These are phyloP conservation scores for Canna indica DNA, from an alignment of 176 grass and related monocot species.

Conservation along the genomic window DNA sequence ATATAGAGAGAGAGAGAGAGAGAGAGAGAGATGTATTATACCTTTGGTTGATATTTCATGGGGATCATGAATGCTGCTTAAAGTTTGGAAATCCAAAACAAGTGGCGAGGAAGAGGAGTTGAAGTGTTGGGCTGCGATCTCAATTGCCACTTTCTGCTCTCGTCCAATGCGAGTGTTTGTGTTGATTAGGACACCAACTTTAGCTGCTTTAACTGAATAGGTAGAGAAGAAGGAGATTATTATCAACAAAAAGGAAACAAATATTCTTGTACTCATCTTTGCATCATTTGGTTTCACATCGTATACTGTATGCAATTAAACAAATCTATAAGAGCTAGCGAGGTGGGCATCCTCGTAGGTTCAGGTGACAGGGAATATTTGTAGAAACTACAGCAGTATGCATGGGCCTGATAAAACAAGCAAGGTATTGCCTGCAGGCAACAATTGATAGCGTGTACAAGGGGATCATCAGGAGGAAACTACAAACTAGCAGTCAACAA, in stretches of 20 bases:
- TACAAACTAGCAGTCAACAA: too few relatives aligned
- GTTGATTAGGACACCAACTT: neutral
- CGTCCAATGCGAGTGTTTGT: neutral
- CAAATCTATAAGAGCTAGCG: too few relatives aligned
- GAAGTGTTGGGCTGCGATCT: neutral
- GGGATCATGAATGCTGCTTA: neutral
- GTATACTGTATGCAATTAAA: too few relatives aligned
- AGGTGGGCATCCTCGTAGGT: too few relatives aligned
- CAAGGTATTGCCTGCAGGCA: too few relatives aligned
- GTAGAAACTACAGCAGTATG: too few relatives aligned
- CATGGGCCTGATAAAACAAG: too few relatives aligned
- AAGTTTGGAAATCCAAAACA: neutral
- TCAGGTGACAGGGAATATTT: too few relatives aligned
- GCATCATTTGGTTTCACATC: neutral
- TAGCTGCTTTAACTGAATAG: neutral
- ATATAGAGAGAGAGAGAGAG: neutral
- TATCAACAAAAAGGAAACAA: neutral
- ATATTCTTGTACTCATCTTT: neutral
- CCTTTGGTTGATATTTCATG: neutral
- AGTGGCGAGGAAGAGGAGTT: neutral
- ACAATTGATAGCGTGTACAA: too few relatives aligned
- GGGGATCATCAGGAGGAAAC: too few relatives aligned
- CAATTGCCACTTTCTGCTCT: neutral
- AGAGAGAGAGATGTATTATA: neutral
- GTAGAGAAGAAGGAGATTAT: neutral